These are phyloP conservation scores for Ceratopteris richardii DNA, from an alignment of 75 land plant species.

Conservation along the genomic window DNA sequence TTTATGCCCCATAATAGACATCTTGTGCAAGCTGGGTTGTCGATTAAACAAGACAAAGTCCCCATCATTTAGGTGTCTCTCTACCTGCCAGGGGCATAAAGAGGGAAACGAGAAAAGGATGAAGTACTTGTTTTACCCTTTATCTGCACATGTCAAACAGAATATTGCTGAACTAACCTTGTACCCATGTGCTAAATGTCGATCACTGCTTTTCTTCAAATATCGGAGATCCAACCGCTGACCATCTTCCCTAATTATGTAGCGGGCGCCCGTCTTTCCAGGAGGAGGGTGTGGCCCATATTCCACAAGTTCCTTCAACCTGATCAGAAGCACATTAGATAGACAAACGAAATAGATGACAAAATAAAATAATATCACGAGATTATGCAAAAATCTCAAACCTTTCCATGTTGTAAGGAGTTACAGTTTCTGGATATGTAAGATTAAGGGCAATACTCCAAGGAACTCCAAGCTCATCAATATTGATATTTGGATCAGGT, in stretches of 20 bases:
- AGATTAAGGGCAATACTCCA: conserved; percentile 97
- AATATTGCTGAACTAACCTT: conserved; percentile 35
- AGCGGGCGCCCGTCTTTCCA: conserved; percentile 91
- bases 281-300: conserved; percentile 99
- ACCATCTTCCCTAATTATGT: conserved; percentile 95
- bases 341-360: not conserved
- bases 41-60: conserved; percentile 96
- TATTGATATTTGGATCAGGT: conserved; percentile 97
- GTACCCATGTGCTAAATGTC: conserved; percentile 90
- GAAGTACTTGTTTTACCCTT: too few species aligned
- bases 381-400: not conserved
- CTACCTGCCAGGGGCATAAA: conserved; percentile 89
- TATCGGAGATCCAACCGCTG: conserved; percentile 90
- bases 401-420: conserved; percentile 98
- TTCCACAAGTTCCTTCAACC: conserved; percentile 93
- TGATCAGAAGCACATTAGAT: conserved; percentile 11
- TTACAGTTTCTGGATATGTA: conserved; percentile 98
- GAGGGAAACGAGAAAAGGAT: too few species aligned
- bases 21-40: conserved; percentile 97
- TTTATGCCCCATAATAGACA: conserved; percentile 99
- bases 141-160: not conserved
- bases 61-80: conserved; percentile 89
- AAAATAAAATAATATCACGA: not conserved
- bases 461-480: conserved; percentile 96
- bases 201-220: conserved; percentile 92